Conservation (phyloP, 2,329 filamentous ascomycete species). For the Xylariaceae sp. region DNA sequence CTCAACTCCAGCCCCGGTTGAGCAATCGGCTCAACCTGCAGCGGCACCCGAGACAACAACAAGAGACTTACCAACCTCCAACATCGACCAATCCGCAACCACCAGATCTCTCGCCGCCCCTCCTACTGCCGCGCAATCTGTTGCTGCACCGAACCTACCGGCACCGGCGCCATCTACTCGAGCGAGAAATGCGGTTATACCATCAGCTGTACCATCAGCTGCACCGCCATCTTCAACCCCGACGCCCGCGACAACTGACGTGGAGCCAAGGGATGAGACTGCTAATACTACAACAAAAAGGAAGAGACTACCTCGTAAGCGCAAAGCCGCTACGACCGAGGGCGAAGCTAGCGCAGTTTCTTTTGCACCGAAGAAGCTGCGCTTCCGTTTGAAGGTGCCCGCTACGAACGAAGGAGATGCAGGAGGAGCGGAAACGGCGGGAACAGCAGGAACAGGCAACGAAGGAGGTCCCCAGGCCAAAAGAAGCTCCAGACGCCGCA, state of each 20-base stretch:
- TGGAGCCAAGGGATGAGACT: slow-evolving; percentile 16
- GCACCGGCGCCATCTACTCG: slow-evolving; percentile 14
- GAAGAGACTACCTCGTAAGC: slow-evolving; percentile 32
- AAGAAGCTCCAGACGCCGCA: slow-evolving; percentile 33
- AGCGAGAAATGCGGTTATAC: slow-evolving; percentile 9
- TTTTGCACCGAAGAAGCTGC: slow-evolving; percentile 37
- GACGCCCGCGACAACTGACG: slow-evolving; percentile 19
- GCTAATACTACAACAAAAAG: slow-evolving; percentile 20
- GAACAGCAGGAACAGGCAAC: slow-evolving; percentile 22
- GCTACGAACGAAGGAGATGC: slow-evolving; percentile 18
- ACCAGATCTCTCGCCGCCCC: neutral
- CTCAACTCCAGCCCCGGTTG: slow-evolving; percentile 1
- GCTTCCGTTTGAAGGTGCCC: slow-evolving; percentile 30
- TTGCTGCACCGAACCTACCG: neutral
- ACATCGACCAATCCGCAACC: slow-evolving; percentile 3
- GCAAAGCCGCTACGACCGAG: slow-evolving; percentile 27
- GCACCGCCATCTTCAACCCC: slow-evolving; percentile 26
- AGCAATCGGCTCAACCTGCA: slow-evolving; percentile 8
- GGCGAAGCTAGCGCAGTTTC: slow-evolving; percentile 9
- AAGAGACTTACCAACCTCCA: slow-evolving; percentile 7
- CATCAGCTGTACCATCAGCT: slow-evolving; percentile 22
- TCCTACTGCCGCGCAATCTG: neutral
- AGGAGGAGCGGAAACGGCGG: slow-evolving; percentile 15
- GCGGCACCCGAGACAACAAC: slow-evolving; percentile 13
- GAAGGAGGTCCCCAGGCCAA: slow-evolving; percentile 28